A percentile compares a stretch with the other conserved stretches of the same genome.
phyloP scores from a whole-genome alignment of 2,329 filamentous ascomycete species.

The Aureobasidium sp. region DNA sequence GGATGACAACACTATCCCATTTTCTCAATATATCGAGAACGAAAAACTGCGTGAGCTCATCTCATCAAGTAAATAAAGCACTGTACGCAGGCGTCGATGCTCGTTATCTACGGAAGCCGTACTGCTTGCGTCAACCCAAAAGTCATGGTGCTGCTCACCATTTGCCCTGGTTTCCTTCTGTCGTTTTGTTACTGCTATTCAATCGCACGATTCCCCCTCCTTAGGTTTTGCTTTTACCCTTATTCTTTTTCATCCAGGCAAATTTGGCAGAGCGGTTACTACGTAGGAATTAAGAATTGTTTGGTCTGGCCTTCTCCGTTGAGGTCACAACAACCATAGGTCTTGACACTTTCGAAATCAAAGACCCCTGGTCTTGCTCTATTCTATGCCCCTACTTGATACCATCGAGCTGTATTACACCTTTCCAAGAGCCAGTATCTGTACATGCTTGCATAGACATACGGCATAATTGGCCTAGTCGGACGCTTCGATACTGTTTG shows the following conservation, averaged over 20 bases:
- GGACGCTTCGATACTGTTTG: neutral
- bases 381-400: neutral
- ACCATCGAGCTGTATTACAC: neutral
- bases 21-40: conserved; percentile 7
- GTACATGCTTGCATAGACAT: neutral
- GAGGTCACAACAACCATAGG: neutral
- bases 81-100: conserved; percentile 9
- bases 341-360: neutral
- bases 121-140: neutral
- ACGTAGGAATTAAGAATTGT: neutral
- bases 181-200: neutral
- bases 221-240: conserved; percentile 2
- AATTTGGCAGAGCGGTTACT: neutral
- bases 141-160: neutral
- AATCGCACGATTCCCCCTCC: conserved; percentile 15
- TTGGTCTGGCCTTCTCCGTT: neutral
- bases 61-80: neutral
- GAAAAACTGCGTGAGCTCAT: conserved; percentile 7
- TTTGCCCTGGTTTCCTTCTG: neutral
- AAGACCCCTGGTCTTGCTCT: neutral
- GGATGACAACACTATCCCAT: neutral
- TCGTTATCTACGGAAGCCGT: neutral
- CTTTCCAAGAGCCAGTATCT: neutral
- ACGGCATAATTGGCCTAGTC: neutral
- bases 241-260: neutral